Percentiles rank a stretch among this genome's conserved stretches.
Evolutionary conservation across 164 flowering plant species (phyloP).

Genomic region (Echeveria elegans): DNA sequence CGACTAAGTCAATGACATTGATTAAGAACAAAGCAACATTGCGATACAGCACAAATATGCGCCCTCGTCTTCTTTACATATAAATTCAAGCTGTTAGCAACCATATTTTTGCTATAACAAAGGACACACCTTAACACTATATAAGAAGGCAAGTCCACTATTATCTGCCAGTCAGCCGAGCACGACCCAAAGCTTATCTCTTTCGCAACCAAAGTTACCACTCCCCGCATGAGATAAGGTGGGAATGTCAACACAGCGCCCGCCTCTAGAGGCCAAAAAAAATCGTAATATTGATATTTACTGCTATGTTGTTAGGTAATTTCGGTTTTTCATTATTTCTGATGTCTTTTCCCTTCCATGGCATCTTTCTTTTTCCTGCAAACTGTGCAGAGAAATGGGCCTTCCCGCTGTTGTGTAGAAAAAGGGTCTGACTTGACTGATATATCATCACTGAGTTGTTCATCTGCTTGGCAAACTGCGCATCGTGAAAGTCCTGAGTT

Average conservation of each 20-base stretch:
- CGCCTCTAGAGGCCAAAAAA: conserved; percentile 26
- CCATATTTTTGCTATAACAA: not conserved
- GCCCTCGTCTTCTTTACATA: not conserved
- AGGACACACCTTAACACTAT: not conserved
- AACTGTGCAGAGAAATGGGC: conserved; percentile 65
- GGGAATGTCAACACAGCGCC: not conserved
- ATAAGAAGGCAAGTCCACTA: not conserved
- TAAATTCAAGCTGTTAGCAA: not conserved
- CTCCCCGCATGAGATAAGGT: not conserved
- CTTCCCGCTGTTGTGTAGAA: conserved; percentile 70
- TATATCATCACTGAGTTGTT: conserved; percentile 48
- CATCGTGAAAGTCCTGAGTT: conserved; percentile 61
- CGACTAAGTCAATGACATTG: too few relatives aligned
- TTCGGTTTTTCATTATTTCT: conserved; percentile 22
- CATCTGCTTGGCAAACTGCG: conserved; percentile 87
- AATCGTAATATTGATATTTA: conserved; percentile 17
- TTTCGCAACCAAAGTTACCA: not conserved
- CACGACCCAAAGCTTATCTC: not conserved
- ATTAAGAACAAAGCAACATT: too few relatives aligned
- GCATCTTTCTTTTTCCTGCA: conserved; percentile 88
- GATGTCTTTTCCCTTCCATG: conserved; percentile 89
- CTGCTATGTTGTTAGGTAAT: conserved; percentile 16
- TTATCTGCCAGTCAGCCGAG: too few relatives aligned
- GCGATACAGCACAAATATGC: too few relatives aligned
- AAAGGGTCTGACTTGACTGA: conserved; percentile 49